phyloP scores from a whole-genome alignment of 2,329 filamentous ascomycete genomes.

The Botryotinia narcissicola region DNA sequence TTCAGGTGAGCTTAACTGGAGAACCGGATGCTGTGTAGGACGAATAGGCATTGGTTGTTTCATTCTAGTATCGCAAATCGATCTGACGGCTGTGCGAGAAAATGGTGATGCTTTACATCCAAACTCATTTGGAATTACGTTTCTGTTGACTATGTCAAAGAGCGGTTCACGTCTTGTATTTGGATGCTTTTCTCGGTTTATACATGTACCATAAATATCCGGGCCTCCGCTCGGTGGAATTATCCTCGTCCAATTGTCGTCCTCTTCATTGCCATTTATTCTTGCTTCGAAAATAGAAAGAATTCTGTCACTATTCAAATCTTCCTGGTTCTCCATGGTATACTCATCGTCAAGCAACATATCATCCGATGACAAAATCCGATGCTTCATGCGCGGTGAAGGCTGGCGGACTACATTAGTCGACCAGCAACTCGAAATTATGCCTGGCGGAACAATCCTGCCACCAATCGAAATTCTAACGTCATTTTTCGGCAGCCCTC shows the following conservation, averaged over 20 bases:
- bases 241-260: not conserved
- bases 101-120: not conserved
- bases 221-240: not conserved
- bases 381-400: conserved; percentile 14
- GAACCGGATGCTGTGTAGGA: conserved; percentile 21
- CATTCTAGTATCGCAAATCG: not conserved
- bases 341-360: conserved; percentile 35
- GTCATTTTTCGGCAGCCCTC: conserved; percentile 22
- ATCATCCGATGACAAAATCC: conserved; percentile 31
- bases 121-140: not conserved
- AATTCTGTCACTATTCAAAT: not conserved
- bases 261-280: not conserved
- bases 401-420: conserved; percentile 17
- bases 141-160: not conserved
- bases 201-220: too few relatives aligned
- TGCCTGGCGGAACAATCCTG: conserved; percentile 28
- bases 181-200: not conserved
- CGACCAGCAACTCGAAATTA: conserved; percentile 31
- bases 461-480: conserved; percentile 36
- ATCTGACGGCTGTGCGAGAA: not conserved
- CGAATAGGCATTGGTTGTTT: conserved; percentile 14
- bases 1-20: conserved; percentile 27
- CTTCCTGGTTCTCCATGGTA: not conserved
- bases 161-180: not conserved
- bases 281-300: not conserved